These are phyloP conservation scores for Ogataea zsoltii DNA, from an alignment of 805 yeast genomes.

Conservation along the genomic window DNA sequence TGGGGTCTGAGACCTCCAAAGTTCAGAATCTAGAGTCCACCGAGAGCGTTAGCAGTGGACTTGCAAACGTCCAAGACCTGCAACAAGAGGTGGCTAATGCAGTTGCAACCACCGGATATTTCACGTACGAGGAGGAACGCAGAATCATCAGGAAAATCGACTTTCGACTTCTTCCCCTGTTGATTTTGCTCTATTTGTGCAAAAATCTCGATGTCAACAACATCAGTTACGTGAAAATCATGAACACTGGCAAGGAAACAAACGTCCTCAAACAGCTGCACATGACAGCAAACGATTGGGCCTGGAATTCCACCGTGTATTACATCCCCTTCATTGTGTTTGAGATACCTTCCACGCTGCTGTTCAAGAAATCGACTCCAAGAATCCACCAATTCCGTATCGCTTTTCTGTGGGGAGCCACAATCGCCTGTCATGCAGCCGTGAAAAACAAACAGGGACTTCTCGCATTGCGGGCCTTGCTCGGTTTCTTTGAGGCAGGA, in stretches of 20 bases:
- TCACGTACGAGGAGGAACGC: conserved; percentile 5
- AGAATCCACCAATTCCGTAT: conserved; percentile 17
- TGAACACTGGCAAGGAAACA: conserved; percentile 2
- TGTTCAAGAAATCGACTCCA: conserved; percentile 26
- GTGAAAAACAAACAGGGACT: conserved; percentile 46
- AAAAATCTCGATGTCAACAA: conserved; percentile 8
- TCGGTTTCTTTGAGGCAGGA: conserved; percentile 45
- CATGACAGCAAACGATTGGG: conserved; percentile 6
- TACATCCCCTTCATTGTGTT: conserved; percentile 40
- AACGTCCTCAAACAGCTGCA: conserved; percentile 5
- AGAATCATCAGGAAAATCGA: conserved; percentile 2
- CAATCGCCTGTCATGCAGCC: conserved; percentile 12
- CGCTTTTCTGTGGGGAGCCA: conserved; percentile 31
- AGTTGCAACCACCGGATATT: conserved; percentile 5
- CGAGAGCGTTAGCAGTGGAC: background rate
- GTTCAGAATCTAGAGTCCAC: background rate
- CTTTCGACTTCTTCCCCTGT: background rate
- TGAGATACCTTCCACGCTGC: conserved; percentile 59
- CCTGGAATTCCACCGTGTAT: conserved; percentile 7
- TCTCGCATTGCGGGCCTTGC: conserved; percentile 39
- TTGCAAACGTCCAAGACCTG: background rate
- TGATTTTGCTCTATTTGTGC: conserved; percentile 6
- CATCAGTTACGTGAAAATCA: conserved; percentile 8
- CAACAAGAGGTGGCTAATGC: background rate
- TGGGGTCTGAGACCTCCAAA: background rate